These are phyloP conservation scores for Chaetomium cochliodes DNA, from an alignment of 495 filamentous ascomycete genomes.

Conservation along the genomic window DNA sequence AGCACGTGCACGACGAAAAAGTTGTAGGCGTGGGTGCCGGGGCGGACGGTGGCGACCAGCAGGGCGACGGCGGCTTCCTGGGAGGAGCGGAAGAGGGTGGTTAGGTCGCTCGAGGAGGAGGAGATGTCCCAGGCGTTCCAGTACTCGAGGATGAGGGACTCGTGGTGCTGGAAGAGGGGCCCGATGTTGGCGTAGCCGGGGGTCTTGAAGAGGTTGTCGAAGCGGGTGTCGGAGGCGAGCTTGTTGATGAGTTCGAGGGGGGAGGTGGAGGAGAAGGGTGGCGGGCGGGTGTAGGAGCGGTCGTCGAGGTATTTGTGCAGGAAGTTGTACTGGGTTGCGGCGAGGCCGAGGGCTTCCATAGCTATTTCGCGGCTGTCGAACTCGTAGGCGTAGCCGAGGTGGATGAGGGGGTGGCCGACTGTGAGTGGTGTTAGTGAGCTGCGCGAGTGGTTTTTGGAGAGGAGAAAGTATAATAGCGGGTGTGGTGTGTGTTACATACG, in stretches of 20 bases:
- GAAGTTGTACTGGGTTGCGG: constrained; percentile 67
- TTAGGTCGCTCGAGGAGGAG: constrained; percentile 52
- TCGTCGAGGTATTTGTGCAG: constrained; percentile 79
- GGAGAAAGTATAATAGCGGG: not conserved
- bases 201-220: constrained; percentile 60
- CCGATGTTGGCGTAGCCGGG: constrained; percentile 64
- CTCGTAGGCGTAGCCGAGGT: constrained; percentile 86
- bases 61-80: constrained; percentile 74
- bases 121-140: constrained; percentile 76
- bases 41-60: constrained; percentile 59
- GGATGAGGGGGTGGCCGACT: constrained; percentile 88
- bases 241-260: constrained; percentile 65
- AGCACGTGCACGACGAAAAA: constrained; percentile 82
- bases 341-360: constrained; percentile 76
- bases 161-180: constrained; percentile 63
- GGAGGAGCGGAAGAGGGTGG: constrained; percentile 70
- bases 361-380: constrained; percentile 73
- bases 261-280: constrained; percentile 53
- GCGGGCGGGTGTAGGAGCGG: constrained; percentile 59
- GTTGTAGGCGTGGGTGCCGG: constrained; percentile 66
- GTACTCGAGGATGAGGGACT: constrained; percentile 71
- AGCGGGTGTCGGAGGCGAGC: constrained; percentile 52
- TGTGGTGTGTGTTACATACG: constrained; percentile 53
- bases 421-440: not conserved
- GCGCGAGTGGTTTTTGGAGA: constrained; percentile 12